Percentiles rank a stretch among this genome's conserved stretches.
These are phyloP conservation scores for Lactarius sanguifluus DNA, from an alignment of 768 basidiomycete species.

Conservation along the genomic window DNA sequence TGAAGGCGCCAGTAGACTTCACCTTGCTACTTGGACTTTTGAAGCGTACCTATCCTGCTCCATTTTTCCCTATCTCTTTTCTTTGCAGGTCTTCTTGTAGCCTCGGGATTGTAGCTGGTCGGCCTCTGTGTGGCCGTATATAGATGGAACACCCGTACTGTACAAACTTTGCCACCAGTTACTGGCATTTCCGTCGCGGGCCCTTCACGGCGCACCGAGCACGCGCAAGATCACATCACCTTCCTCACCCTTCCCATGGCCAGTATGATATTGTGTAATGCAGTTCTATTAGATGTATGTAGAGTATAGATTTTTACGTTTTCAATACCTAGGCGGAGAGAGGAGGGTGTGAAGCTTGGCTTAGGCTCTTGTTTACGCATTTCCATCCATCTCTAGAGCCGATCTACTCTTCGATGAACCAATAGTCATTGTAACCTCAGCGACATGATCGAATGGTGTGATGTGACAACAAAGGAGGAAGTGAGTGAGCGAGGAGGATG, in stretches of 20 bases:
- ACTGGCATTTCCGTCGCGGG: too few relatives aligned
- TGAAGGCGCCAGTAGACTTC: neutral
- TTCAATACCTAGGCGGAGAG: too few relatives aligned
- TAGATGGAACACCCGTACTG: neutral
- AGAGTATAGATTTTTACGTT: too few relatives aligned
- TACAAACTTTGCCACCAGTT: too few relatives aligned
- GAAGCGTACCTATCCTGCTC: neutral
- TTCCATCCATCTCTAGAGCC: neutral
- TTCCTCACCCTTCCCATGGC: too few relatives aligned
- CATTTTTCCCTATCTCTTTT: neutral
- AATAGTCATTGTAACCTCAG: neutral
- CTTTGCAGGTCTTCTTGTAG: conserved; percentile 4
- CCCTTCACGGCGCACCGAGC: too few relatives aligned
- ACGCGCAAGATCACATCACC: too few relatives aligned
- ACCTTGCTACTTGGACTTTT: neutral
- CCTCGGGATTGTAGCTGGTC: neutral
- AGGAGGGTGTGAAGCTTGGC: too few relatives aligned
- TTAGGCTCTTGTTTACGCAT: neutral
- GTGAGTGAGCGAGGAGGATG: neutral
- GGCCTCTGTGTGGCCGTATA: conserved; percentile 1
- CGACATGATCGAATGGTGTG: neutral
- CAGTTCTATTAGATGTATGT: too few relatives aligned
- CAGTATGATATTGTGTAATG: too few relatives aligned
- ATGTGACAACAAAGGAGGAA: neutral
- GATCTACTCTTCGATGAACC: neutral